Base-by-base conservation (phyloP, 176 grass and related monocot species). In the Carex myosuroides region DNA sequence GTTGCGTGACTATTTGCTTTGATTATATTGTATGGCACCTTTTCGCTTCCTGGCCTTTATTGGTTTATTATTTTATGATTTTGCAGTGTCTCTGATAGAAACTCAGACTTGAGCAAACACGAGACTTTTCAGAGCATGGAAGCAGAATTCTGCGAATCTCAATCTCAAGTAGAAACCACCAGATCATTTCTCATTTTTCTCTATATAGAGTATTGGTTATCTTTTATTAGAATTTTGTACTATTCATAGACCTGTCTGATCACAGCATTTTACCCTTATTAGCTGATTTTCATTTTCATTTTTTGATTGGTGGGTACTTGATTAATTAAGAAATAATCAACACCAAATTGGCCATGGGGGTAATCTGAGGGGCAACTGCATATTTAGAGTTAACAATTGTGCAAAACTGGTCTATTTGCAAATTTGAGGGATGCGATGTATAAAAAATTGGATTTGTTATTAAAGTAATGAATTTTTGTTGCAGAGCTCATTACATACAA, bases 401-500 rank as follows among this genome's bases (percentile, higher is more conserved):
- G 22, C 22, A 55, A 55, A 76, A 16, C 3, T 76, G 21, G 22
- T 76, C 46, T 30, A 54, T 53, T 76, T 76, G 48, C 21, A 6
- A 76, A 75, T 32, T 8, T 76, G 24, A 29, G 48, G 20, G 12
- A 0, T 32, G 13, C 12, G 6, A 55, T 76, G 6, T 22, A 55
- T 55, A 76, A 54, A 54, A 76, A 2, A 72, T 32, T 55, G 13
- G 44, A 64, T 62, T 82, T 39, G 80, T 75, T 42, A 41, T 16
- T 9, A 13, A 78, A 18, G 9, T 53, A 46, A 64, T 54, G 59
- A 84, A 46, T 76, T 80, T 54, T 55, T 20, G 26, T 72, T 55
- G 1, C 86, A 91, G 78, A 79, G 79, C 84, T 61, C 26, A 24
- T 81, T 65, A 80, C 86, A 84, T 68, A 73, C 82, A 1, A 8